Base-by-base conservation (phyloP, 1,139 yeast genomes). In the Casaregolazyma suthepensis region DNA sequence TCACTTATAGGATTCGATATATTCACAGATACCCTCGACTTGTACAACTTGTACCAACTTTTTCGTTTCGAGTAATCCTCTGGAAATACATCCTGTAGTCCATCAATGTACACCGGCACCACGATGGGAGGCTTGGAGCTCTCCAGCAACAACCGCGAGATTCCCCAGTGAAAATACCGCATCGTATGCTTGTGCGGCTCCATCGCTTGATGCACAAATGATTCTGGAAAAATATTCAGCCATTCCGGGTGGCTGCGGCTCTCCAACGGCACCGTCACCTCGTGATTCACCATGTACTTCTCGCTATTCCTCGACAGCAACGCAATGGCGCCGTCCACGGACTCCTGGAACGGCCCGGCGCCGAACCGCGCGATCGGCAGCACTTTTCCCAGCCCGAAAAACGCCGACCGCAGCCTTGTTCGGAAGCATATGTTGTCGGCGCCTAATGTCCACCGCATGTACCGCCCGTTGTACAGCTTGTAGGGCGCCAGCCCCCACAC, bases 161-260 rank as follows among this genome's bases (percentile, higher is more conserved):
- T 83, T 0, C 99, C 99, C 99, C 99, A 93, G 66, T 89, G 86
- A 75, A 93, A 93, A 68, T 88, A 93, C 57, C 97, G 75, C 91
- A 93, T 87, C 3, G 96, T 87, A 61, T 87, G 85, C 52, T 78
- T 75, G 67, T 80, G 82, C 1, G 97, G 97, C 45, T 83, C 83
- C 58, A 83, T 78, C 31, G 91, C 74, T 68, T 93, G 99, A 52
- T 93, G 78, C 1, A 93, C 98, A 67, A 85, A 87, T 0, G 96
- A 96, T 68, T 93, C 99, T 0, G 99, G 99, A 69, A 89, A 93
- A 4, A 91, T 83, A 68, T 93, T 98, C 56, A 93, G 81, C 99
- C 99, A 93, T 1, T 88, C 81, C 1, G 93, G 86, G 59, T 77
- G 79, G 13, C 75, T 71, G 56, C 45, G 20, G n/a, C 23, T 7